Evolutionary conservation across 805 yeast species (phyloP), one percentile per base, ranked within the genome.

Genomic region (Saturnispora silvae): DNA sequence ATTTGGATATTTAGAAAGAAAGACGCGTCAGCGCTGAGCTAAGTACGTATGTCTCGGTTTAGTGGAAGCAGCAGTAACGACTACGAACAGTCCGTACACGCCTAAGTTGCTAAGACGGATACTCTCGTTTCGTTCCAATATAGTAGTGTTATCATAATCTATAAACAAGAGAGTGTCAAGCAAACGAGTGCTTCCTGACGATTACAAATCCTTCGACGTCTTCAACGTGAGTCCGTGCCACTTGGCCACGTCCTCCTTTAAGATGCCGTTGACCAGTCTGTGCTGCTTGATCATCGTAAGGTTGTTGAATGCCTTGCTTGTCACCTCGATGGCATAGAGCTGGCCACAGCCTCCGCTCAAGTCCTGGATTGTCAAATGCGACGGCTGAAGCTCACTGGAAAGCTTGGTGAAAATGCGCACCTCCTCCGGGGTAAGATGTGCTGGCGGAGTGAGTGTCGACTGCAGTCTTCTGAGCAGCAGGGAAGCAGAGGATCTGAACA

Each of bases 331-430:
- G 33, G 95, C 85, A 61, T 85, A 92, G 98, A 92, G 92, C 5
- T 96, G 86, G 1, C 98, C 98, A 60, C 98, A 92, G 1, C 98
- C 98, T 15, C 89, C 97, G 20, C 92, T 78, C 7, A 89, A 76
- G 54, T 89, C 97, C 45, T 68, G 65, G 5, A 89, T 96, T 20
- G 68, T 65, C 32, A 87, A 61, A 25, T 58, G 59, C 22, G 60
- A 56, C 2, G 98, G 96, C 5, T 63, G 46, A 33, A 89, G 70
- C 38, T 68, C 68, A 18, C 64, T 56, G 9, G 65, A 50, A 28
- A 86, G 62, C 39, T 74, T 74, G 19, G 66, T 60, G 50, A 63
- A 77, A 19, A 86, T 70, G 53, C 77, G 66, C 35, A 62, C 54
- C 56, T 86, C 95, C 50, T 43, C 45, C 8, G 29, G 19, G 8